These are phyloP conservation scores for Cornus controversa DNA, from an alignment of 148 eudicot species.

Conservation along the genomic window DNA sequence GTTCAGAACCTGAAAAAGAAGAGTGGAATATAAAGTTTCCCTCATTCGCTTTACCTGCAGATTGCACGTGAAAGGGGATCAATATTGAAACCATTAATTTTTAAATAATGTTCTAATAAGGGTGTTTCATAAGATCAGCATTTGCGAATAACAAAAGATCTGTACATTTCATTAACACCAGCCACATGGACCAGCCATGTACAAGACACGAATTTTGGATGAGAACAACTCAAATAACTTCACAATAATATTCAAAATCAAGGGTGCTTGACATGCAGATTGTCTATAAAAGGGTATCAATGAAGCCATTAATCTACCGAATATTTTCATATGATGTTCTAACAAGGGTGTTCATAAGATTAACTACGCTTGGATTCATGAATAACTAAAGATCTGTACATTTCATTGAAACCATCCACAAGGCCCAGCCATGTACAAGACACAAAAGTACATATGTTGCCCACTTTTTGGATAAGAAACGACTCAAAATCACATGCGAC, in stretches of 20 bases:
- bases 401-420: not conserved
- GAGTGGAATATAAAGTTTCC: conserved; percentile 82
- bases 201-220: not conserved
- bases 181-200: not conserved
- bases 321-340: not conserved
- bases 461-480: conserved; percentile 1
- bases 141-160: not conserved
- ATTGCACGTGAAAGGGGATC: not conserved
- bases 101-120: not conserved
- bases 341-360: not conserved
- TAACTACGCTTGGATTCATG: too few species aligned
- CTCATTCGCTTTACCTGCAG: conserved; percentile 96
- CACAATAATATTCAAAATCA: too few species aligned
- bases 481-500: not conserved
- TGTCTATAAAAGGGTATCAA: not conserved
- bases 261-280: conserved; percentile 87
- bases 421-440: not conserved
- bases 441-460: not conserved
- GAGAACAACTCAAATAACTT: not conserved
- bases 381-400: not conserved
- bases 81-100: not conserved
- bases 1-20: conserved; percentile 74
- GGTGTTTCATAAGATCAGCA: too few species aligned
- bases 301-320: not conserved
- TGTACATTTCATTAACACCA: not conserved